Conservation (phyloP, 306 rosid genomes). For the Medicago lupulina region DNA sequence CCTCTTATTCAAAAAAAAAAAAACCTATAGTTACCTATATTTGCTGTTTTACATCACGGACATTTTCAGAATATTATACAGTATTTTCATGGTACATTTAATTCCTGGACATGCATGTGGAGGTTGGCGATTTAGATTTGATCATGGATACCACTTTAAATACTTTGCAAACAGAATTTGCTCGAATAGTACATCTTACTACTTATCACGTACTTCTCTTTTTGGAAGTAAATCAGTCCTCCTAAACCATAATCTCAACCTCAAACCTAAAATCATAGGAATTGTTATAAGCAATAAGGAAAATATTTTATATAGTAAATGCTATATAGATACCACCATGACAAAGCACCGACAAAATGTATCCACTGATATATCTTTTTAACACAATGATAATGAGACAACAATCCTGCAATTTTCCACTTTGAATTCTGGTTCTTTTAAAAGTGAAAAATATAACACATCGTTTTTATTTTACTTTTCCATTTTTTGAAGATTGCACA, state of each 20-base stretch:
- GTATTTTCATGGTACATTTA: constrained; percentile 37
- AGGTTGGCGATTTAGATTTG: constrained; percentile 33
- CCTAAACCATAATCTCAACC: constrained; percentile 74
- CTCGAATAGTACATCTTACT: constrained; percentile 49
- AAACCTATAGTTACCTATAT: constrained; percentile 39
- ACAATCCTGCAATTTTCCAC: constrained; percentile 34
- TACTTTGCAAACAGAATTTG: constrained; percentile 43
- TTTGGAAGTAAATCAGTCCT: constrained; percentile 85
- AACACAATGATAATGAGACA: constrained; percentile 32
- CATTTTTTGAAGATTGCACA: not conserved
- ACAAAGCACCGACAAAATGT: constrained; percentile 20
- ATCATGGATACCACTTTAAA: constrained; percentile 33
- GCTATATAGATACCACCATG: constrained; percentile 30
- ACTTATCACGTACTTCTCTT: constrained; percentile 74
- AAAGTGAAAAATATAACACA: not conserved
- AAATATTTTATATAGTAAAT: constrained; percentile 1
- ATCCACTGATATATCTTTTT: constrained; percentile 33
- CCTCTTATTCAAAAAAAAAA: too few relatives aligned
- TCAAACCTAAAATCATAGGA: constrained; percentile 61
- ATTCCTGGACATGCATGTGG: constrained; percentile 33
- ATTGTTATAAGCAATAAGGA: constrained; percentile 26
- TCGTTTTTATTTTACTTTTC: not conserved
- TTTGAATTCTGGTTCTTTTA: constrained; percentile 17
- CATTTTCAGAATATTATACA: constrained; percentile 44
- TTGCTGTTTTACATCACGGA: constrained; percentile 38